These are phyloP conservation scores for Scenedesmus sp. DNA, from an alignment of 163 green algal species.

Conservation along the genomic window DNA sequence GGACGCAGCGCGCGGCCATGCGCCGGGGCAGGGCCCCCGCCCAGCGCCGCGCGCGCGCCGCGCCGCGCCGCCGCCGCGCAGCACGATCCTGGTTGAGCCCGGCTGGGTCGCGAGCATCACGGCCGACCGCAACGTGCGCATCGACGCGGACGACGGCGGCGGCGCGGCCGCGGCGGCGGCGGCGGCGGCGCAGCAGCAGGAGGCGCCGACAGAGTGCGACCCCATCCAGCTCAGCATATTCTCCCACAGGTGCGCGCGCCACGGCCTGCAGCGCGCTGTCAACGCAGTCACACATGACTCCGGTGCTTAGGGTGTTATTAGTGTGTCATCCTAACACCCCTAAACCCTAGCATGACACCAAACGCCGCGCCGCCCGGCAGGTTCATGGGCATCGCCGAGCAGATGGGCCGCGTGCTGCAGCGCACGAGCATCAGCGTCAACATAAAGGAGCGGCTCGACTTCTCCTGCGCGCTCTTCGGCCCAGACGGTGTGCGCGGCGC, in stretches of 20 bases:
- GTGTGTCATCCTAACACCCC: not conserved
- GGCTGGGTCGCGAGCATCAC: constrained; percentile 79
- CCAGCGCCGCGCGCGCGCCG: too few species aligned
- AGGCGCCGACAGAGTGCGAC: constrained; percentile 61
- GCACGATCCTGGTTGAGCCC: constrained; percentile 90
- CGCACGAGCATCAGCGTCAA: constrained; percentile 92
- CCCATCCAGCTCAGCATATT: constrained; percentile 94
- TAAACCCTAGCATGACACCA: not conserved
- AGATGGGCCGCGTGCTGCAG: constrained; percentile 98
- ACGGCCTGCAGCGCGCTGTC: not conserved
- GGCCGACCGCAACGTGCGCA: constrained; percentile 69
- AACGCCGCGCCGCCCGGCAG: constrained; percentile 34
- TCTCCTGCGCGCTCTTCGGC: constrained; percentile 96
- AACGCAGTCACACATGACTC: not conserved
- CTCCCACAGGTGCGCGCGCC: constrained; percentile 73
- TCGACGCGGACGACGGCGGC: too few species aligned
- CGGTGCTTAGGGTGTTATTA: not conserved
- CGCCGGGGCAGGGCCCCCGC: too few species aligned
- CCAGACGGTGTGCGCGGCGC: constrained; percentile 57
- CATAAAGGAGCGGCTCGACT: constrained; percentile 99
- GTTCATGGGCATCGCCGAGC: constrained; percentile 99
- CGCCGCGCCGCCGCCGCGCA: too few species aligned
- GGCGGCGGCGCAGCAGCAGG: constrained; percentile 13
- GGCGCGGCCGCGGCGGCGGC: not conserved
- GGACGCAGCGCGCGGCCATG: too few species aligned